phyloP scores from a whole-genome alignment of 2,329 filamentous ascomycete species.

The Elsinoe necatrix region DNA sequence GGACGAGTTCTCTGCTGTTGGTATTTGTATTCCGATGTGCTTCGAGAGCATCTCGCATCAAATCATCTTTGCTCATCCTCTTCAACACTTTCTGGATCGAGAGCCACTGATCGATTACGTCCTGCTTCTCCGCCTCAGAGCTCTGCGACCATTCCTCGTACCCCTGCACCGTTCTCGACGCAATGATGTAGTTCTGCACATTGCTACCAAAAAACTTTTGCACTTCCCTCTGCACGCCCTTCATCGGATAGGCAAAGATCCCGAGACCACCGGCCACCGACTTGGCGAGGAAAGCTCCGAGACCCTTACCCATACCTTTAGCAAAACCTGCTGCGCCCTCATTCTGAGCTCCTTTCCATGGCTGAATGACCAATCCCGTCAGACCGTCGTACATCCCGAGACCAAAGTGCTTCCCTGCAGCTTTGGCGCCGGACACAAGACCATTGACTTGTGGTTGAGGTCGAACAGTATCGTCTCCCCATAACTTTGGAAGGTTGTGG shows the following conservation, averaged over 20 bases:
- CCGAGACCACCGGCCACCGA: constrained; percentile 53
- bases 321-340: constrained; percentile 56
- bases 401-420: constrained; percentile 52
- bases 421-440: constrained; percentile 48
- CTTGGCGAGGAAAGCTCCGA: constrained; percentile 67
- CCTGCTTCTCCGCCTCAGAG: constrained; percentile 49
- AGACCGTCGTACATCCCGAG: constrained; percentile 68
- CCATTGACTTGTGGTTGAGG: constrained; percentile 56
- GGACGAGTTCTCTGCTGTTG: not conserved
- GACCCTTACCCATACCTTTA: constrained; percentile 70
- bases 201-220: constrained; percentile 57
- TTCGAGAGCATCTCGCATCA: constrained; percentile 25
- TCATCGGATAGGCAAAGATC: constrained; percentile 63
- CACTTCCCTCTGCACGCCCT: constrained; percentile 62
- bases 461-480: constrained; percentile 61
- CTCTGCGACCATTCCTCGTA: constrained; percentile 51
- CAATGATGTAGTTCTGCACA: constrained; percentile 65
- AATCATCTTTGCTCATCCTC: constrained; percentile 43
- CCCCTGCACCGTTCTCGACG: constrained; percentile 63
- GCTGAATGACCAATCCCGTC: constrained; percentile 65
- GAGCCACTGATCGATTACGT: constrained; percentile 57
- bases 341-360: constrained; percentile 53
- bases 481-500: constrained; percentile 61
- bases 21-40: not conserved
- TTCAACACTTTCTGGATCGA: constrained; percentile 47